phyloP scores from a whole-genome alignment of 768 basidiomycete species.

The Mycena rebaudengoi region DNA sequence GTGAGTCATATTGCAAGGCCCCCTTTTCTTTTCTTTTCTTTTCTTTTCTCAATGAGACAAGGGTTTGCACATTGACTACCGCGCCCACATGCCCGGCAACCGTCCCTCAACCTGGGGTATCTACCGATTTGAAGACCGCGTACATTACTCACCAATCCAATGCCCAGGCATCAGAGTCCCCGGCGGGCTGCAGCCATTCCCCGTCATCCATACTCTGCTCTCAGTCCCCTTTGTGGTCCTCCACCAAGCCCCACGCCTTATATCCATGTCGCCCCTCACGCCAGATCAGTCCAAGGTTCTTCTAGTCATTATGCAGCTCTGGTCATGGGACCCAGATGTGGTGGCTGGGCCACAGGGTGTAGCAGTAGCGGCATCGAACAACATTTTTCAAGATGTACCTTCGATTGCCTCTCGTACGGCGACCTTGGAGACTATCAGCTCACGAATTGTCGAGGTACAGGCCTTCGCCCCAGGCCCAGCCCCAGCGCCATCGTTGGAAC shows the following conservation, averaged over 20 bases:
- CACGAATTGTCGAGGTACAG: too few relatives aligned
- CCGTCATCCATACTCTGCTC: background rate
- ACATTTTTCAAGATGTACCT: too few relatives aligned
- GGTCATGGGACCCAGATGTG: background rate
- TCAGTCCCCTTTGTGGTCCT: background rate
- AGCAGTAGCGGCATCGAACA: too few relatives aligned
- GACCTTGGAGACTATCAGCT: too few relatives aligned
- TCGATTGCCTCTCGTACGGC: too few relatives aligned
- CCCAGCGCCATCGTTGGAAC: too few relatives aligned
- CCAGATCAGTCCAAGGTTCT: background rate
- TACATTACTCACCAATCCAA: background rate
- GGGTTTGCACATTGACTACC: background rate
- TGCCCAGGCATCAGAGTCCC: constrained; percentile 17
- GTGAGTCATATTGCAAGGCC: background rate
- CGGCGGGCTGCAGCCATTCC: background rate
- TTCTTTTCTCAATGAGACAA: background rate
- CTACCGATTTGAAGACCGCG: background rate
- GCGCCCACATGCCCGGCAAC: background rate
- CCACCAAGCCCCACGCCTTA: background rate
- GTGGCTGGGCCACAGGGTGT: too few relatives aligned
- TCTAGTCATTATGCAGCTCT: background rate
- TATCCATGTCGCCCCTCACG: background rate
- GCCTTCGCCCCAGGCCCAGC: too few relatives aligned
- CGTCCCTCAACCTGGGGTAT: background rate
- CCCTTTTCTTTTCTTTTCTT: background rate